Conservation (phyloP, 345 rosid species). For the Carallia pectinifolia region DNA sequence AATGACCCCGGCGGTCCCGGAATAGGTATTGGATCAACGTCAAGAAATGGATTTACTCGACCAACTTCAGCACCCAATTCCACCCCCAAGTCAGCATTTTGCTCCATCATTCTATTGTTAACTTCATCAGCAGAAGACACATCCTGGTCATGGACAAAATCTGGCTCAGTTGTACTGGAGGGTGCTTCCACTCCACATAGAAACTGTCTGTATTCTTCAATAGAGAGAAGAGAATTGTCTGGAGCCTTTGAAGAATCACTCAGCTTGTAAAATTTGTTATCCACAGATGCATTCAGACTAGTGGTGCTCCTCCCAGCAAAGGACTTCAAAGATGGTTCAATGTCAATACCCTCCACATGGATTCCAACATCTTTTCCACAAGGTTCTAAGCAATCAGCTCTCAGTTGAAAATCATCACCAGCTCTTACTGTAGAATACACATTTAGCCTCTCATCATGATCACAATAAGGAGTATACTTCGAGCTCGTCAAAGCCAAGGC, state of each 20-base stretch:
- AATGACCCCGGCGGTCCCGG: constrained; percentile 99
- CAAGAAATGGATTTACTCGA: constrained; percentile 55
- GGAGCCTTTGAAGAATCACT: constrained; percentile 28
- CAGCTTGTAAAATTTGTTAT: constrained; percentile 29
- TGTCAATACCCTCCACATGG: constrained; percentile 13
- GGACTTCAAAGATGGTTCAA: constrained; percentile 15
- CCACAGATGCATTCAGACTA: constrained; percentile 30
- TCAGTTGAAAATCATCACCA: constrained; percentile 14
- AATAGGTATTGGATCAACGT: constrained; percentile 90
- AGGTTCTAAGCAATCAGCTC: constrained; percentile 31
- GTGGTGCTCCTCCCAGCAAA: constrained; percentile 25
- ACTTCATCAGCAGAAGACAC: constrained; percentile 55
- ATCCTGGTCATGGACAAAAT: constrained; percentile 40
- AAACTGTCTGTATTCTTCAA: constrained; percentile 37
- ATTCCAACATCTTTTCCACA: neutral
- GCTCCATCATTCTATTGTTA: constrained; percentile 35
- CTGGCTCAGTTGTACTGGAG: constrained; percentile 23
- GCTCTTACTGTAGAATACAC: constrained; percentile 33
- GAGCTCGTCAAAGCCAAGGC: constrained; percentile 30
- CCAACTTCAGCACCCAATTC: constrained; percentile 47
- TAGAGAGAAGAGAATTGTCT: constrained; percentile 40
- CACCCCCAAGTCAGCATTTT: constrained; percentile 30
- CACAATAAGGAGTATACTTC: constrained; percentile 21
- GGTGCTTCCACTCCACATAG: constrained; percentile 37
- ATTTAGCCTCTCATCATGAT: constrained; percentile 16